Evolutionary conservation across 2,329 filamentous ascomycete genomes (phyloP), one percentile per base, ranked within the genome.

Genomic region (Claviceps fusiformis): DNA sequence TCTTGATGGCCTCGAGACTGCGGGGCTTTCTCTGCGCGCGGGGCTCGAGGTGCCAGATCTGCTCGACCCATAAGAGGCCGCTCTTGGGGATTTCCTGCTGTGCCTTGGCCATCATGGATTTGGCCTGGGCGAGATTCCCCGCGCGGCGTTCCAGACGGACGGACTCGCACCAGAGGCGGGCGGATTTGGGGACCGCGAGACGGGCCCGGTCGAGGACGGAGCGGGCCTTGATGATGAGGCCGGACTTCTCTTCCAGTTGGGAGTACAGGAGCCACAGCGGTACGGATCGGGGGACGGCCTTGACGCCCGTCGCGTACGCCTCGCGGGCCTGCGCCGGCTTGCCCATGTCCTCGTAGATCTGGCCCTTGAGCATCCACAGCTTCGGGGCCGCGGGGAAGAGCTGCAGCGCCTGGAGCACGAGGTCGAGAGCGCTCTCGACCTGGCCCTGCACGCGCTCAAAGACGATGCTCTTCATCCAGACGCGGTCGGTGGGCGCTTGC

Each of bases 321-420:
- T 97, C 90, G 50, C 93, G 83, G 3, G 93, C 93, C 69, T 93
- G 87, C 0, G 86, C 84, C 15, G 86, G 73, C 71, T 89, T 90
- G 62, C 81, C 84, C 50, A 90, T 79, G 47, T 84, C 80, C 65
- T 96, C 87, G 75, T 98, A 98, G 59, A 97, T 93, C 67, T 98
- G 93, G 0, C 95, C 93, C 72, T 98, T 98, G 75, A 95, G 88
- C 87, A 97, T 96, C 86, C 92, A 96, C 29, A 98, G 78, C 71
- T 97, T 97, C 53, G 89, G 79, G 13, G 86, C 82, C 48, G 83
- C 81, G 0, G 93, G 92, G 73, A 95, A 98, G 10, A 89, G 79
- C 60, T 91, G 85, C 41, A 98, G 75, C 1, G 86, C 93, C 66
- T 95, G 86, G 57, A 91, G 89, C 47, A 88, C 88, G 11, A 98